Conservation (phyloP, 495 filamentous ascomycete species). For the Neohortaea acidophila region DNA sequence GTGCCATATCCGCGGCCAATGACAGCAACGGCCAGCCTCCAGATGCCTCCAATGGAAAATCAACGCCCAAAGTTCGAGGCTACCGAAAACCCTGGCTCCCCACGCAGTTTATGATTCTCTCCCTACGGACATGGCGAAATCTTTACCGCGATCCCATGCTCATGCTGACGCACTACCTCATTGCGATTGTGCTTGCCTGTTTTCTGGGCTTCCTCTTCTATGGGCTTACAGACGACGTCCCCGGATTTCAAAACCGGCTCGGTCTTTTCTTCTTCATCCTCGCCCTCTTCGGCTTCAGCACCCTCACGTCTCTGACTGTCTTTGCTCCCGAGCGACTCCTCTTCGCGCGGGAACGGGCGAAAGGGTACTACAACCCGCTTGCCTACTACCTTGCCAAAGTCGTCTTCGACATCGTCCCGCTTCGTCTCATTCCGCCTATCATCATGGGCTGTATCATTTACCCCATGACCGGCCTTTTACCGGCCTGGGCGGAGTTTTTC, state of each 20-base stretch:
- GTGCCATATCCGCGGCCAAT: constrained; percentile 43
- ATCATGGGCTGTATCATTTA: constrained; percentile 96
- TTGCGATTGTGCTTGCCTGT: constrained; percentile 85
- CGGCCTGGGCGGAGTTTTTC: constrained; percentile 70
- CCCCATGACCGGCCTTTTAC: constrained; percentile 90
- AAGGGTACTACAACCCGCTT: constrained; percentile 92
- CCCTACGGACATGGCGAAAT: constrained; percentile 86
- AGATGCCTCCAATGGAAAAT: constrained; percentile 34
- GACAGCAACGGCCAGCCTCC: constrained; percentile 57
- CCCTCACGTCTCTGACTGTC: constrained; percentile 79
- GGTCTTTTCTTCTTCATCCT: constrained; percentile 97
- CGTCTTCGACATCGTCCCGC: constrained; percentile 84
- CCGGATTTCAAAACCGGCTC: constrained; percentile 96
- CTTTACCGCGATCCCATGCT: constrained; percentile 95
- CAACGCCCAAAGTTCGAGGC: constrained; percentile 47
- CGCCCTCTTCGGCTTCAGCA: constrained; percentile 91
- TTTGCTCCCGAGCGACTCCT: constrained; percentile 85
- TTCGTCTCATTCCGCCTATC: constrained; percentile 86
- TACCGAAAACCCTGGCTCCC: constrained; percentile 66
- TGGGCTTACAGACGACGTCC: constrained; percentile 84
- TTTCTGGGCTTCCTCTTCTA: constrained; percentile 94
- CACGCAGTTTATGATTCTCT: constrained; percentile 78
- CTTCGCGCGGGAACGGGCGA: constrained; percentile 87
- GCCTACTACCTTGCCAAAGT: constrained; percentile 96
- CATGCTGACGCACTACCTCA: constrained; percentile 99